phyloP scores from a whole-genome alignment of 2,329 filamentous ascomycete species.

The Teratosphaeriaceae sp. region DNA sequence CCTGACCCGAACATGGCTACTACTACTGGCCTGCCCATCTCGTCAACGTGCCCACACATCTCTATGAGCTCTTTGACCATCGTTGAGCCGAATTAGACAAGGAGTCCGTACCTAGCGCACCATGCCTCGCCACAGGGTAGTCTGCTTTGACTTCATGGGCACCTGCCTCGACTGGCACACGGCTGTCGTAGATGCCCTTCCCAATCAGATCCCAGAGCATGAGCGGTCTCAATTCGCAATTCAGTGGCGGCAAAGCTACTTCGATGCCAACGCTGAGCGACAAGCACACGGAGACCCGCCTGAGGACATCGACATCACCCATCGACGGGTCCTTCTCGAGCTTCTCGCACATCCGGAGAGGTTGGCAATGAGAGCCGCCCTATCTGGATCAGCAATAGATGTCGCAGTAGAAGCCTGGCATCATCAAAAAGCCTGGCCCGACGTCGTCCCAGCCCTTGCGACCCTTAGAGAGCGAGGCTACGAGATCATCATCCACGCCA shows the following conservation, averaged over 20 bases:
- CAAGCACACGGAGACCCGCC: conserved; percentile 29
- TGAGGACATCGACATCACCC: conserved; percentile 49
- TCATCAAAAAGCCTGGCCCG: conserved; percentile 45
- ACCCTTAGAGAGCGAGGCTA: conserved; percentile 26
- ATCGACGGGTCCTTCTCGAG: conserved; percentile 34
- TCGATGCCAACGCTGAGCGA: conserved; percentile 38
- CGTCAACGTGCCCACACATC: too few relatives aligned
- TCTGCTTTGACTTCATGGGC: conserved; percentile 54
- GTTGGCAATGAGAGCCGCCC: neutral
- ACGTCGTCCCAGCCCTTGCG: conserved; percentile 40
- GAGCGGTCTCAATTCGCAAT: conserved; percentile 36
- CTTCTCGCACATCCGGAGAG: conserved; percentile 24
- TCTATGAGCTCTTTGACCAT: too few relatives aligned
- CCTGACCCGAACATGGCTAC: too few relatives aligned
- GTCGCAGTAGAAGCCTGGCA: conserved; percentile 39
- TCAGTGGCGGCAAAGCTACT: conserved; percentile 47
- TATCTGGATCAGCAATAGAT: conserved; percentile 6
- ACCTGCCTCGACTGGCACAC: conserved; percentile 52
- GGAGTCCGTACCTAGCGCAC: too few relatives aligned
- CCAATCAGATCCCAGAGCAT: conserved; percentile 4
- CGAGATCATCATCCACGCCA: conserved; percentile 46
- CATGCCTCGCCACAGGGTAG: too few relatives aligned
- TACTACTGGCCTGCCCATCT: too few relatives aligned
- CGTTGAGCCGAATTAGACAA: too few relatives aligned
- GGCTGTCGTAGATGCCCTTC: conserved; percentile 8